These are phyloP conservation scores for Colletotrichum cereale DNA, from an alignment of 2,329 filamentous ascomycete species.

Conservation along the genomic window DNA sequence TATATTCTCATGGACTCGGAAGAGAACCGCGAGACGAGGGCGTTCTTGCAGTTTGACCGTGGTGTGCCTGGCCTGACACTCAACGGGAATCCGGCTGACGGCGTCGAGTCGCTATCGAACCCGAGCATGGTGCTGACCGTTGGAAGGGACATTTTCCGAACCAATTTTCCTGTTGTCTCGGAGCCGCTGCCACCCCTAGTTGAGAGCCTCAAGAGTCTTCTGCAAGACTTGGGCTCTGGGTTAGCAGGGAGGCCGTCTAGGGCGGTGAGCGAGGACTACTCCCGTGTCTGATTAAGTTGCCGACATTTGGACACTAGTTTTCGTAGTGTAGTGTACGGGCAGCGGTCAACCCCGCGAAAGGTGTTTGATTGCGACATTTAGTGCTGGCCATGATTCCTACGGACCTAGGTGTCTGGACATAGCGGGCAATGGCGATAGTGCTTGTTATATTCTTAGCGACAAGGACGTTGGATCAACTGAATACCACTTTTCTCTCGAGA, in stretches of 20 bases:
- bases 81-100: constrained; percentile 33
- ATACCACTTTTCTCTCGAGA: background rate
- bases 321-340: too few relatives aligned
- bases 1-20: constrained; percentile 36
- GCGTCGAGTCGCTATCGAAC: constrained; percentile 28
- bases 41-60: constrained; percentile 36
- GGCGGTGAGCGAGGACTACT: constrained; percentile 24
- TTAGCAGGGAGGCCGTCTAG: constrained; percentile 31
- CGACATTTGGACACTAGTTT: background rate
- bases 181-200: constrained; percentile 34
- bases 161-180: constrained; percentile 38
- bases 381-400: background rate
- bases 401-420: background rate
- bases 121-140: constrained; percentile 32
- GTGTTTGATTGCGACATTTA: too few relatives aligned
- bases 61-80: constrained; percentile 33
- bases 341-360: background rate
- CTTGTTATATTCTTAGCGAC: background rate
- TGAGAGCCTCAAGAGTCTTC: constrained; percentile 29
- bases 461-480: background rate
- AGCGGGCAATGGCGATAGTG: background rate
- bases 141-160: constrained; percentile 23
- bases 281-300: background rate
- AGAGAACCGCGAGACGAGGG: constrained; percentile 36
- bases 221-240: constrained; percentile 34